Base-by-base conservation (phyloP, 176 grass and related monocot genomes). In the Hordeum marinum region DNA sequence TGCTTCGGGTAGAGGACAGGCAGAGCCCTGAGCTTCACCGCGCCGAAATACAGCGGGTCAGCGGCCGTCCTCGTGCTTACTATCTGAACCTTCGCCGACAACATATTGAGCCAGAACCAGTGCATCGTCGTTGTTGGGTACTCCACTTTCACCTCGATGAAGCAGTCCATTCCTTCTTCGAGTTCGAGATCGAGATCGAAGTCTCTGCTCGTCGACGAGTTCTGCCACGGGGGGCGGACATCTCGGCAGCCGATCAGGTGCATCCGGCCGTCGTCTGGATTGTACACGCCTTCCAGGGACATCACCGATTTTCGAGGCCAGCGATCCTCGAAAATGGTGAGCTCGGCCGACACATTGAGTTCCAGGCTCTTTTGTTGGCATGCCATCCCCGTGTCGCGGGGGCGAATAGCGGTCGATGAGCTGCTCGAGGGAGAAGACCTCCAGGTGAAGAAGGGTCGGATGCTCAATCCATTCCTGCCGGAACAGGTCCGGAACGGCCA, bases 101-200 rank as follows among this genome's bases (percentile, higher is more conserved):
- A 66, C 55, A 77, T 84, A 17, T 91, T 55, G 3, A 94, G 3
- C 42, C 42, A 45, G 43, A 46, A 66, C 76, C n/a, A 79, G 66
- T 87, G 78, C 75, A 83, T 50, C 7, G 73, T 90, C 1, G 59
- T 80, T 7, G 91, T 67, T 11, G 91, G 91, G n/a, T 90, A 90
- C 70, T 90, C 72, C 2, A 90, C 68, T 77, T 70, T 90, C 40
- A 90, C 82, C 75, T 93, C 91, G 23, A 93, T 80, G 43, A 74
- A 88, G 79, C 88, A 93, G 77, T 88, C 91, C 57, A 82, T 73
- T 26, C 70, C 70, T 17, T 73, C 24, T 17, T 73, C 70, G 5
- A 72, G 68, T 15, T 25, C 2, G 40, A 73, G 41, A 29, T 29
- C 29, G 29, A 29, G 29, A 29, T 29, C n/a, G n/a, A n/a, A n/a